phyloP scores from a whole-genome alignment of 768 basidiomycete species.

The Leccinellum luteum region DNA sequence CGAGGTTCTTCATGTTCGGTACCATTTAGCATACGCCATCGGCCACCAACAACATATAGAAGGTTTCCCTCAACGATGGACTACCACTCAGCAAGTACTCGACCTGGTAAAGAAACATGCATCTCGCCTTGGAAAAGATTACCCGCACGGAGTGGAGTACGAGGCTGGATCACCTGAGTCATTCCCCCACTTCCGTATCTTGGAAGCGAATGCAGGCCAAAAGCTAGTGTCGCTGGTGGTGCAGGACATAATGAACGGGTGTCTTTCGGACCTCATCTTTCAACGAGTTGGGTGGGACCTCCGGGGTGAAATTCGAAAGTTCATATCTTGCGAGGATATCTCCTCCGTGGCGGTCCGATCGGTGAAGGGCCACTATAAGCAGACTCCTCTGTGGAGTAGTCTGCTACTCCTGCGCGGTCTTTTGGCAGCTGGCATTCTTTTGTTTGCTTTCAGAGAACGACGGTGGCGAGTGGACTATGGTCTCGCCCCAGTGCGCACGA shows the following conservation, averaged over 20 bases:
- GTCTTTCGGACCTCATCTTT: constrained; percentile 19
- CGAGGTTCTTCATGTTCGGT: constrained; percentile 33
- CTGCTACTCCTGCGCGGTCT: constrained; percentile 36
- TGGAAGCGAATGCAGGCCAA: constrained; percentile 11
- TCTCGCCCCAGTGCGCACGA: constrained; percentile 29
- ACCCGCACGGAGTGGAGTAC: constrained; percentile 17
- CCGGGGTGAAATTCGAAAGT: constrained; percentile 12
- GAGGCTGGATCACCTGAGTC: constrained; percentile 7
- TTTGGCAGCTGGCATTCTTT: constrained; percentile 30
- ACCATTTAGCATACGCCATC: constrained; percentile 36
- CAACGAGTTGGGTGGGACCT: constrained; percentile 2
- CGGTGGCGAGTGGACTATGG: constrained; percentile 42
- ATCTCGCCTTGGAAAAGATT: not conserved
- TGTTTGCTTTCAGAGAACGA: constrained; percentile 31
- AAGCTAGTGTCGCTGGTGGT: constrained; percentile 12
- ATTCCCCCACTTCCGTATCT: constrained; percentile 26
- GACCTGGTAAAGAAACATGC: constrained; percentile 21
- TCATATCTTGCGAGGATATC: constrained; percentile 19
- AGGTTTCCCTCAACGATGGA: constrained; percentile 35
- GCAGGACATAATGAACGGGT: constrained; percentile 13
- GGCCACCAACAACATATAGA: constrained; percentile 29
- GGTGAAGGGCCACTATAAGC: constrained; percentile 7
- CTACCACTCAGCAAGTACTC: constrained; percentile 31
- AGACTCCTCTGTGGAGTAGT: constrained; percentile 14
- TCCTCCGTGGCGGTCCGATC: not conserved